Base-by-base conservation (phyloP, 2,329 filamentous ascomycete genomes). In the Aureobasidium uvarum region DNA sequence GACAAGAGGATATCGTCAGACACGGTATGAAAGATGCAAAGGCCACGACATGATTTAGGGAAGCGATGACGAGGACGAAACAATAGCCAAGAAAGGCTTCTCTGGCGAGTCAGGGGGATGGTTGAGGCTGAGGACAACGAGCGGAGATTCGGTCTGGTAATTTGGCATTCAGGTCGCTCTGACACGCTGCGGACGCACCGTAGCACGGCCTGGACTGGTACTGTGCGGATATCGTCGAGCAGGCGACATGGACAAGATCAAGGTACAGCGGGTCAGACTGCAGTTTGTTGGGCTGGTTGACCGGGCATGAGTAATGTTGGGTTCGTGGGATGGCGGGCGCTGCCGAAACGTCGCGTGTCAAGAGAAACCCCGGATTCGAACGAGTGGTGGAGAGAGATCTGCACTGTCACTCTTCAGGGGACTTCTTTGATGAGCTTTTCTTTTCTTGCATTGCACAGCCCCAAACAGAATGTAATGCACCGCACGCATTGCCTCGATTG, bases 381-480 rank as follows among this genome's bases (percentile, higher is more conserved):
- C 5, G 38, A n/a, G 54, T 45, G 45, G 58, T 39, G 31, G 23
- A 45, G 56, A 50, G 31, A 59, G 41, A 36, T 59, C 43, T 23
- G 56, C 56, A 18, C 56, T 36, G 56, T 59, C 51, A 39, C 36
- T 55, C 33, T 46, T 46, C 55, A 59, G 55, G 41, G 41, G 55
- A 45, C 28, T 8, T 18, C 11, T 46, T 46, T 46, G 46, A 48
- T 36, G 45, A 51, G 36, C 45, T 52, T 62, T 62, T 59, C 55
- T 46, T 59, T 46, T 59, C 39, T 59, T 46, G 55, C 55, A 59
- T 33, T 62, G 59, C 59, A 62, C 59, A 62, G 59, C 59, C 59
- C 51, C 59, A 62, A 43, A 43, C 38, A 33, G 33, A 23, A 52
- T 14, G 45, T 43, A n/a, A 41, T 50, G 45, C 46, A 52, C 28